phyloP scores from a whole-genome alignment of 1,284 basidiomycete genomes.

The Boletus mariae region DNA sequence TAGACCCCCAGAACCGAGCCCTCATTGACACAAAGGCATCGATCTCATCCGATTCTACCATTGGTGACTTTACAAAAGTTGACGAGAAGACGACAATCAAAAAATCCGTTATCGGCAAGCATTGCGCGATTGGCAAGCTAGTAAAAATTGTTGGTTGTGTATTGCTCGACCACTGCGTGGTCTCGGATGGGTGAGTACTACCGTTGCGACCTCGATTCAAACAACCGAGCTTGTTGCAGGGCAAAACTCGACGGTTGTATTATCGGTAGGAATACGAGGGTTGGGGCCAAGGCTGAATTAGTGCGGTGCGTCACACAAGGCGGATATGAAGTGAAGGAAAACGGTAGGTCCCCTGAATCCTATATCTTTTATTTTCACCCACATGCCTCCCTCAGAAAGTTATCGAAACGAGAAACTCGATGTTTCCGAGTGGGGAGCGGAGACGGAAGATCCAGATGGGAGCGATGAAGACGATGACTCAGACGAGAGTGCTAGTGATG shows the following conservation, averaged over 20 bases:
- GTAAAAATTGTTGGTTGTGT: constrained; percentile 85
- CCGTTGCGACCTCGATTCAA: not conserved
- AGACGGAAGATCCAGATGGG: constrained; percentile 31
- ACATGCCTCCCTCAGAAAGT: constrained; percentile 36
- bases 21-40: constrained; percentile 77
- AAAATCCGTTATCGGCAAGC: constrained; percentile 82
- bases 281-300: constrained; percentile 79
- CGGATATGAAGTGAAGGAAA: constrained; percentile 76
- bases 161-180: constrained; percentile 84
- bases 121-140: constrained; percentile 86
- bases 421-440: constrained; percentile 56
- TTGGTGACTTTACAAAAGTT: constrained; percentile 79
- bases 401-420: constrained; percentile 67
- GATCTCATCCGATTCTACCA: constrained; percentile 81
- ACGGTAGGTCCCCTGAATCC: constrained; percentile 46
- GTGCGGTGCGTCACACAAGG: constrained; percentile 85
- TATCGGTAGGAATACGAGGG: constrained; percentile 75
- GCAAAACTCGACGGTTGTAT: constrained; percentile 90
- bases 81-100: constrained; percentile 87
- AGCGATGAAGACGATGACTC: constrained; percentile 23
- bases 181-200: constrained; percentile 75
- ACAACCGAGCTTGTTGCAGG: constrained; percentile 39
- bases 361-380: constrained; percentile 1
- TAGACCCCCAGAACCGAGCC: constrained; percentile 56
- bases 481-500: constrained; percentile 13